Evolutionary conservation across 805 yeast genomes (phyloP).

Genomic region (Tetrapisispora namnaoensis): DNA sequence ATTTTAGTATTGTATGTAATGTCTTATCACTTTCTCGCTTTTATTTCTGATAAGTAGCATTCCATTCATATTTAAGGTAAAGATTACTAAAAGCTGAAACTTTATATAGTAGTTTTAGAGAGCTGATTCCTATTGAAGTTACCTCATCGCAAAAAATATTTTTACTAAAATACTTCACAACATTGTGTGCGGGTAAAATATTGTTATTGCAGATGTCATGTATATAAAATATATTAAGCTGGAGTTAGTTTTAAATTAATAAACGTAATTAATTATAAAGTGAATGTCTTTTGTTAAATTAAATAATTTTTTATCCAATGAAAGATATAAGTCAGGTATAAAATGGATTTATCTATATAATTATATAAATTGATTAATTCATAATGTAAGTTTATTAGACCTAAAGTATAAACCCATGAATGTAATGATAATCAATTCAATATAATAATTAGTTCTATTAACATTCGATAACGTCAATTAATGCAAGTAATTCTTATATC

Average conservation of each 20-base stretch:
- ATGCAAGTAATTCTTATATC: neutral
- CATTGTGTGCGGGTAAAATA: neutral
- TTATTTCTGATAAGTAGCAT: too few relatives aligned
- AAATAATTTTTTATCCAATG: neutral
- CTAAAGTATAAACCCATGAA: neutral
- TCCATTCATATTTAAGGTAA: neutral
- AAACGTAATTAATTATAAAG: too few relatives aligned
- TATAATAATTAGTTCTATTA: neutral
- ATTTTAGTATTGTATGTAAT: neutral
- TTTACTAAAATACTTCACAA: neutral
- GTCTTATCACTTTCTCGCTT: neutral
- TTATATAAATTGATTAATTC: neutral
- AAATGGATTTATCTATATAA: neutral
- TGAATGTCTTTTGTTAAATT: neutral
- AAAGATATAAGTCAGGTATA: neutral
- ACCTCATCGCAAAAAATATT: conserved; percentile 8
- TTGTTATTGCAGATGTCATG: too few relatives aligned
- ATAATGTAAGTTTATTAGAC: neutral
- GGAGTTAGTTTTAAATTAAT: too few relatives aligned
- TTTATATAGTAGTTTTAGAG: neutral
- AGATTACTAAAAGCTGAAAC: neutral
- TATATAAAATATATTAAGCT: too few relatives aligned
- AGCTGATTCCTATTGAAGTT: neutral
- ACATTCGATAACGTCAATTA: neutral
- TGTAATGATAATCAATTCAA: neutral